These are phyloP conservation scores for Ogataea hybrid DNA, from an alignment of 1,139 yeast genomes.

Conservation along the genomic window DNA sequence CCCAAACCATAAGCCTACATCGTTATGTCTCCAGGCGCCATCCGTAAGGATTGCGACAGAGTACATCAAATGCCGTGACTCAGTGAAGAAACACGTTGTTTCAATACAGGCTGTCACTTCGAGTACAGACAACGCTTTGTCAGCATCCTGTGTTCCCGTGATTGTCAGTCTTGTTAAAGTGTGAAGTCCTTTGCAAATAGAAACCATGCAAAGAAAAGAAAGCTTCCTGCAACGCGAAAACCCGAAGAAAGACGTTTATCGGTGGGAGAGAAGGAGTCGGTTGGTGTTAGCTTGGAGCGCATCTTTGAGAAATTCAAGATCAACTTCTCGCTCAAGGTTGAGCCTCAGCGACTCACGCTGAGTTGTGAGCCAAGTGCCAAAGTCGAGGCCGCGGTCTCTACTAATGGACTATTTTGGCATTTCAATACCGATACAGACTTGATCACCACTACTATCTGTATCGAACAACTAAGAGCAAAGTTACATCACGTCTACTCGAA, in stretches of 20 bases:
- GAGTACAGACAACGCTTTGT: slow-evolving; percentile 70
- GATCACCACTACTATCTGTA: slow-evolving; percentile 43
- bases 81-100: slow-evolving; percentile 42
- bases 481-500: slow-evolving; percentile 89
- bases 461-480: slow-evolving; percentile 60
- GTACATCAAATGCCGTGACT: slow-evolving; percentile 33
- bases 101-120: slow-evolving; percentile 58
- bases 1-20: slow-evolving; percentile 40
- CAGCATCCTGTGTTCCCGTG: slow-evolving; percentile 79
- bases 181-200: slow-evolving; percentile 31
- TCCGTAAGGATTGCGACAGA: slow-evolving; percentile 59
- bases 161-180: slow-evolving; percentile 56
- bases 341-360: slow-evolving; percentile 68
- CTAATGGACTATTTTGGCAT: slow-evolving; percentile 61
- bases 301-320: slow-evolving; percentile 46
- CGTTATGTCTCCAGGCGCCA: slow-evolving; percentile 73
- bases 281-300: slow-evolving; percentile 25
- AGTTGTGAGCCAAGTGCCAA: slow-evolving; percentile 94
- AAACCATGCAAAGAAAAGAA: slow-evolving; percentile 7
- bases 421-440: slow-evolving; percentile 51
- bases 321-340: slow-evolving; percentile 62
- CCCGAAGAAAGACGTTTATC: neutral
- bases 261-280: slow-evolving; percentile 5
- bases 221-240: neutral
- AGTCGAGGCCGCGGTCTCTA: slow-evolving; percentile 80